Evolutionary conservation across 192 early-diverging fungal species (phyloP).

Genomic region (Linnemannia hyalina): DNA sequence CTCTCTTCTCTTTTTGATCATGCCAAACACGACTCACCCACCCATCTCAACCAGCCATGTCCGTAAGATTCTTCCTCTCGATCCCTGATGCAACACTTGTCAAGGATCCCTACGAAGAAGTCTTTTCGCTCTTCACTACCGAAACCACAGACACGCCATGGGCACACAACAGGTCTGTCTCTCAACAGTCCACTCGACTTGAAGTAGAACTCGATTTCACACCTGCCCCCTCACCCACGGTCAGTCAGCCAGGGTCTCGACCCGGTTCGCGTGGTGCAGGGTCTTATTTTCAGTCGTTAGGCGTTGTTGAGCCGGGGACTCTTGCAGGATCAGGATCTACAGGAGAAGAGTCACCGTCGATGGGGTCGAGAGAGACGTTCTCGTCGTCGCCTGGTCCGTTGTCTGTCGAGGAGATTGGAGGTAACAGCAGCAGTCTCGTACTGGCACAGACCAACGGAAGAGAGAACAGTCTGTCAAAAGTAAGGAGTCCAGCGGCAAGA

Average conservation of each 20-base stretch:
- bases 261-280: constrained; percentile 22
- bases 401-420: not conserved
- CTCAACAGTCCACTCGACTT: constrained; percentile 35
- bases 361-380: not conserved
- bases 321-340: constrained; percentile 2
- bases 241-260: constrained; percentile 30
- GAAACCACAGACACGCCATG: constrained; percentile 40
- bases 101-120: constrained; percentile 48
- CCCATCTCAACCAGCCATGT: not conserved
- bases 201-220: constrained; percentile 54
- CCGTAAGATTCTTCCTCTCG: constrained; percentile 39
- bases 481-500: constrained; percentile 17
- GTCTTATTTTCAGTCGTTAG: not conserved
- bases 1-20: not conserved
- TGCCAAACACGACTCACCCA: not conserved
- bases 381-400: not conserved
- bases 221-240: constrained; percentile 31
- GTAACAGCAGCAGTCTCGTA: not conserved
- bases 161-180: constrained; percentile 47
- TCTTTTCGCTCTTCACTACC: constrained; percentile 52
- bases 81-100: constrained; percentile 24
- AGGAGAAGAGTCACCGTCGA: not conserved
- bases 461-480: not conserved
- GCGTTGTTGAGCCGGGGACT: not conserved
- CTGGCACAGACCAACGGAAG: not conserved